Conservation (phyloP, 768 basidiomycete species). For the Lentinula sp. region DNA sequence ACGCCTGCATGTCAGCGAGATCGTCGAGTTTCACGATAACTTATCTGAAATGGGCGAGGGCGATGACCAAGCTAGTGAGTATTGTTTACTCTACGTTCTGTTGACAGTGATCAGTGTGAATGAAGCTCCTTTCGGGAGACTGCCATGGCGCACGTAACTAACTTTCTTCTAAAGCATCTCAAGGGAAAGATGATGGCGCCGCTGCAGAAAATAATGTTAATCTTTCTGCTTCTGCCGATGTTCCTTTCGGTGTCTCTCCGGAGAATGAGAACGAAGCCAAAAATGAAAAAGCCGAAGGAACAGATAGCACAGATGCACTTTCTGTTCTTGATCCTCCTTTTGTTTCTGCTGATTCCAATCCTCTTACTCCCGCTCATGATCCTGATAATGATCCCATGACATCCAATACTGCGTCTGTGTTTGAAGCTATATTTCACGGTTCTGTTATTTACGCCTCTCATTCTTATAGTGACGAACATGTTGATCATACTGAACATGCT, state of each 20-base stretch:
- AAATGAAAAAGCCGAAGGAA: slow-evolving; percentile 13
- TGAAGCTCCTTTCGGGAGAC: slow-evolving; percentile 36
- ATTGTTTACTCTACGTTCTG: slow-evolving; percentile 24
- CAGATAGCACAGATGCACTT: slow-evolving; percentile 15
- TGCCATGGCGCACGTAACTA: slow-evolving; percentile 53
- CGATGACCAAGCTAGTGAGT: slow-evolving; percentile 47
- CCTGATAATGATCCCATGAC: slow-evolving; percentile 15
- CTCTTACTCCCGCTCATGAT: slow-evolving; percentile 25
- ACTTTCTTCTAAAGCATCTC: slow-evolving; percentile 37
- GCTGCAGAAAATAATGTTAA: neutral
- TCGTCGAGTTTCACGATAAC: slow-evolving; percentile 23
- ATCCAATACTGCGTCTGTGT: slow-evolving; percentile 45
- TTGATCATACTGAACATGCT: slow-evolving; percentile 40
- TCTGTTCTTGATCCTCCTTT: slow-evolving; percentile 19
- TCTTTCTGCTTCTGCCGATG: neutral
- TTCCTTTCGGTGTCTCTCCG: slow-evolving; percentile 10
- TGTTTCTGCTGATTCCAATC: slow-evolving; percentile 23
- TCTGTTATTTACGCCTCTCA: slow-evolving; percentile 34
- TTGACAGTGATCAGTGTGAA: slow-evolving; percentile 36
- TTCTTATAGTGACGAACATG: slow-evolving; percentile 33
- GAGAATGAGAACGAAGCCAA: slow-evolving; percentile 14
- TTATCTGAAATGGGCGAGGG: slow-evolving; percentile 25
- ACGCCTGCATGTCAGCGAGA: slow-evolving; percentile 32
- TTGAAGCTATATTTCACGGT: slow-evolving; percentile 37
- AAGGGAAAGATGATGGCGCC: slow-evolving; percentile 36